These are phyloP conservation scores for Onygena corvina DNA, from an alignment of 2,329 filamentous ascomycete genomes.

Conservation along the genomic window DNA sequence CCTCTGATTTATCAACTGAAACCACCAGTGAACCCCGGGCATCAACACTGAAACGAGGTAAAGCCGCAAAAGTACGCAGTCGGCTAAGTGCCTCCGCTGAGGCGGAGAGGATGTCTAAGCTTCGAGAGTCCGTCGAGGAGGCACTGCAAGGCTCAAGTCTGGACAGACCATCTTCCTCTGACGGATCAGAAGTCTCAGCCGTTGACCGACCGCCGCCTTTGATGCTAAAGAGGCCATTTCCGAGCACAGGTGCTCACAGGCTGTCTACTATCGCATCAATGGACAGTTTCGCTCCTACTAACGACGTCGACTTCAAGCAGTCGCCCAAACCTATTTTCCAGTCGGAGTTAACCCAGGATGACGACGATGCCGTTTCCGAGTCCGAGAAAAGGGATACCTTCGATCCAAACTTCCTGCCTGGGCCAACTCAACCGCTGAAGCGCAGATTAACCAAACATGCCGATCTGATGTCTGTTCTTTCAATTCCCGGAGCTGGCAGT, in stretches of 20 bases:
- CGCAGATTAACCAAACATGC: constrained; percentile 79
- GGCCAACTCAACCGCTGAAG: constrained; percentile 48
- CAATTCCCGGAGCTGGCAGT: constrained; percentile 45
- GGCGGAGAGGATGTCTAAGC: constrained; percentile 16
- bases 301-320: neutral
- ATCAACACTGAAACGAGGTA: constrained; percentile 18
- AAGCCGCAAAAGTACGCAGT: constrained; percentile 13
- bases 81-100: constrained; percentile 13
- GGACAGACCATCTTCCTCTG: constrained; percentile 24
- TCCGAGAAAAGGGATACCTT: constrained; percentile 38
- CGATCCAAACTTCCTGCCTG: constrained; percentile 32
- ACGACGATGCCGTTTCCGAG: constrained; percentile 19
- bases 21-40: constrained; percentile 9
- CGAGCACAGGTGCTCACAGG: constrained; percentile 41
- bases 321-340: neutral
- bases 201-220: constrained; percentile 31
- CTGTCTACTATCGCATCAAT: constrained; percentile 49
- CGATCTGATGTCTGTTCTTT: constrained; percentile 86
- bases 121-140: constrained; percentile 20
- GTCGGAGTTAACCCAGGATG: constrained; percentile 8
- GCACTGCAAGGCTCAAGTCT: constrained; percentile 19
- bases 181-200: constrained; percentile 29
- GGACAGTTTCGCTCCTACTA: constrained; percentile 37
- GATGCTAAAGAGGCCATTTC: constrained; percentile 36
- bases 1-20: constrained; percentile 17